These are phyloP conservation scores for Pistacia vera DNA, from an alignment of 345 rosid genomes.

Conservation along the genomic window DNA sequence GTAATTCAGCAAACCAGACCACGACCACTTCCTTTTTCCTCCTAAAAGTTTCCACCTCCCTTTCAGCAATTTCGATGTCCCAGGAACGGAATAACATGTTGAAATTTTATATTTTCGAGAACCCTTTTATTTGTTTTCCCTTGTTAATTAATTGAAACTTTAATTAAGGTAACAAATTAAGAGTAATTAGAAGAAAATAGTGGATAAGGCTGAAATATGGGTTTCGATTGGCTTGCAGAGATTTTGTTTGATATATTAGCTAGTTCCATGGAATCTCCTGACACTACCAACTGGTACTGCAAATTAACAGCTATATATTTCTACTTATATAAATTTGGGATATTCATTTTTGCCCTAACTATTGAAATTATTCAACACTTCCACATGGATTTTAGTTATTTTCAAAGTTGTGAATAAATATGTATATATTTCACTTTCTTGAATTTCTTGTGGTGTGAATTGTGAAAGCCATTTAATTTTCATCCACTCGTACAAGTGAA, in stretches of 20 bases:
- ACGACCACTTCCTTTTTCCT: conserved; percentile 8
- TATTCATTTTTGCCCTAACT: background rate
- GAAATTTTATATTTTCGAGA: background rate
- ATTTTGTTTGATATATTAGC: background rate
- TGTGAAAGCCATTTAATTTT: background rate
- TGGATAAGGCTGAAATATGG: background rate
- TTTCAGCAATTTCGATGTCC: conserved; percentile 5
- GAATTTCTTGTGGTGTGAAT: background rate
- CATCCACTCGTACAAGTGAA: background rate
- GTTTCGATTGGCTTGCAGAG: background rate
- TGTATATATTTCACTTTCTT: background rate
- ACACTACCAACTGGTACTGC: conserved; percentile 11
- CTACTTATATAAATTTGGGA: background rate
- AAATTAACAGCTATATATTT: background rate
- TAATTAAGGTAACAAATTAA: background rate
- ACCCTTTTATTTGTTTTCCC: background rate
- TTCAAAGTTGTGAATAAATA: no score
- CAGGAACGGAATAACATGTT: conserved; percentile 6
- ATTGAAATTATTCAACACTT: no score
- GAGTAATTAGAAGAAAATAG: background rate
- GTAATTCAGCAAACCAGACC: background rate
- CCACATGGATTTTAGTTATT: no score
- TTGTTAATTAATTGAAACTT: background rate
- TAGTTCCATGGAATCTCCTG: conserved; percentile 15
- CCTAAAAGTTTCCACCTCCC: background rate